Evolutionary conservation across 2,329 filamentous ascomycete genomes (phyloP).

Genomic region (Sclerotinia spermophila): DNA sequence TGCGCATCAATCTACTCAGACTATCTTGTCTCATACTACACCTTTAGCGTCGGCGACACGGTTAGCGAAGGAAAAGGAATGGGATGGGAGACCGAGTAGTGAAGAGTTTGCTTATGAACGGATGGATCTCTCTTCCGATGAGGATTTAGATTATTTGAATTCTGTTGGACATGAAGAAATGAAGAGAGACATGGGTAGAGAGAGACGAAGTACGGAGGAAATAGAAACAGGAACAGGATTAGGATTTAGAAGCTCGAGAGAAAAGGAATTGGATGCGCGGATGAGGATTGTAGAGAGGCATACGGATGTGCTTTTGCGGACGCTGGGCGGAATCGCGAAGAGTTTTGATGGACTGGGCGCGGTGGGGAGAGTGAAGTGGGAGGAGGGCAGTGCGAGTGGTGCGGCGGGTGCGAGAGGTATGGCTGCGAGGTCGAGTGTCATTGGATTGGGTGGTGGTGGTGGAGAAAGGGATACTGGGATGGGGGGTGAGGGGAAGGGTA

Average conservation of each 20-base stretch:
- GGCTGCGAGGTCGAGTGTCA: background rate
- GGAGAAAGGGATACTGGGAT: background rate
- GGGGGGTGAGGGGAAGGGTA: background rate
- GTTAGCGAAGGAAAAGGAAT: background rate
- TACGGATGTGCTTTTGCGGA: slow-evolving; percentile 27
- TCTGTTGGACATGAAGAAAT: background rate
- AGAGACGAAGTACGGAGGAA: background rate
- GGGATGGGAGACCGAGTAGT: background rate
- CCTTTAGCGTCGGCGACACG: background rate
- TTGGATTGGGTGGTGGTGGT: background rate
- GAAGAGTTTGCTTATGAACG: background rate
- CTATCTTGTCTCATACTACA: background rate
- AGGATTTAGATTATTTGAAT: background rate
- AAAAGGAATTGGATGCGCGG: slow-evolving; percentile 29
- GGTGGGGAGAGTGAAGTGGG: background rate
- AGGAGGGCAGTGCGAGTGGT: background rate
- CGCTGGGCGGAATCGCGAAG: slow-evolving; percentile 26
- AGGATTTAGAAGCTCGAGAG: slow-evolving; percentile 21
- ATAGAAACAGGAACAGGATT: background rate
- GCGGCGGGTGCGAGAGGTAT: background rate
- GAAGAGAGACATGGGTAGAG: background rate
- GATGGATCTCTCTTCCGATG: background rate
- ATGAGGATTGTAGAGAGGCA: slow-evolving; percentile 31
- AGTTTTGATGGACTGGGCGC: background rate
- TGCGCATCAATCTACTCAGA: background rate